Conservation (phyloP, 1,284 basidiomycete genomes). For the Trichosporon coremiiforme region DNA sequence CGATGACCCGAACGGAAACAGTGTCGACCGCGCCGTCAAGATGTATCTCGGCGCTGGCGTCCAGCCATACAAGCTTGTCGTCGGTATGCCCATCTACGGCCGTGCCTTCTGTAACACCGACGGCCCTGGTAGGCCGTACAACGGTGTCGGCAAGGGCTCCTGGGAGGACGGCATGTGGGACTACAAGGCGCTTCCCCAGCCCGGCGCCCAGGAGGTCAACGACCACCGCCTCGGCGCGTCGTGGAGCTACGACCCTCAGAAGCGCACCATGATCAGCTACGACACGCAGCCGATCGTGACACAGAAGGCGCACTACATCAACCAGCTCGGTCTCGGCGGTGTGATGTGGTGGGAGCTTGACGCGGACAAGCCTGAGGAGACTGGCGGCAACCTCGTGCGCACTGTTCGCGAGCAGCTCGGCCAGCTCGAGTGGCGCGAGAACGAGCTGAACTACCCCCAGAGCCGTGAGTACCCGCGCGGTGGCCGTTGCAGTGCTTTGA, state of each 20-base stretch:
- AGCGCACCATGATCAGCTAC: conserved; percentile 71
- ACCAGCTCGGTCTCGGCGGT: conserved; percentile 66
- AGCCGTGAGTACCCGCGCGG: conserved; percentile 42
- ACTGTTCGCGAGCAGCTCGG: conserved; percentile 44
- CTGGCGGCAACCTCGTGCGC: conserved; percentile 40
- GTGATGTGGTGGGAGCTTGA: conserved; percentile 75
- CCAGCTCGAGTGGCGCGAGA: conserved; percentile 42
- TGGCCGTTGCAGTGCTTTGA: not conserved
- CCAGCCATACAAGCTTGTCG: conserved; percentile 69
- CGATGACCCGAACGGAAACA: conserved; percentile 57
- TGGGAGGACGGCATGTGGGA: conserved; percentile 59
- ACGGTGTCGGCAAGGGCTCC: conserved; percentile 65
- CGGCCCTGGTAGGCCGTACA: conserved; percentile 73
- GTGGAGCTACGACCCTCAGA: conserved; percentile 60
- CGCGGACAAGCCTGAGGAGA: conserved; percentile 44
- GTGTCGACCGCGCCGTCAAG: conserved; percentile 70
- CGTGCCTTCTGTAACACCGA: conserved; percentile 76
- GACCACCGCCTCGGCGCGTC: conserved; percentile 70
- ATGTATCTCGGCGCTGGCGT: conserved; percentile 71
- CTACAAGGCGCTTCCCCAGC: conserved; percentile 72
- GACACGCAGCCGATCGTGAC: conserved; percentile 74
- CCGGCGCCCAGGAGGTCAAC: conserved; percentile 67
- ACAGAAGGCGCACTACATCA: conserved; percentile 76
- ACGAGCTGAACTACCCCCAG: conserved; percentile 49
- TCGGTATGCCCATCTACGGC: conserved; percentile 85